Evolutionary conservation across 345 rosid species (phyloP), one percentile per base, ranked within the genome.

Genomic region (Eucalyptus marginata): DNA sequence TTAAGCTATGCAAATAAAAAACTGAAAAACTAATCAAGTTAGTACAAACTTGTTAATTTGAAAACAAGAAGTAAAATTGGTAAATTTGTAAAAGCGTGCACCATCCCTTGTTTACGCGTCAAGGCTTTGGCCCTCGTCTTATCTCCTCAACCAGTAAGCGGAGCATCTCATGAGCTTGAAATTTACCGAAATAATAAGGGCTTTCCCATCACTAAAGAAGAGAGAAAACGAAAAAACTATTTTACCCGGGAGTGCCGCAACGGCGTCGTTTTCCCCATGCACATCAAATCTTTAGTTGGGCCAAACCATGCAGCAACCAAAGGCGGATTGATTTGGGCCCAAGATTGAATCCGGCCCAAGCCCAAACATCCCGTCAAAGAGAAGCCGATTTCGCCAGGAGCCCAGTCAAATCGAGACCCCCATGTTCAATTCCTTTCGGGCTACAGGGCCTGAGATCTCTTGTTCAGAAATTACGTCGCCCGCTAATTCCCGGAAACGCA

Each of bases 91-190:
- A 31, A 68, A 16, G 79, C 10, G 22, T 31, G 33, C 43, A 68
- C 20, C 43, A 8, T 68, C 0, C 80, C 80, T 68, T 33, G 80
- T 44, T 66, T 68, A 16, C 11, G 0, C 80, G 5, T 68, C 79
- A 64, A 64, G 36, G 71, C 71, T 64, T 64, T 13, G 43, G 43
- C 10, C 3, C 43, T 66, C 43, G 43, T 31, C 80, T 33, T 17
- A 4, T 68, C 36, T 4, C n/a, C 36, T n/a, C 40, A n/a, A 0
- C 10, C 33, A 18, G 24, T 0, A 33, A 68, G 12, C 2, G 80
- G 13, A 68, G 80, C 80, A 33, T 33, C 43, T 68, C 44, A 11
- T 59, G 3, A 10, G 27, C 83, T 11, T 20, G 27, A 36, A 36
- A 36, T 76, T 71, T 18, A 3, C 83, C 27, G 6, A 36, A 1